Percentiles rank a stretch among this genome's conserved stretches.
These are phyloP conservation scores for Saccharomycopsis guyanensis DNA, from an alignment of 805 yeast species.

Conservation along the genomic window DNA sequence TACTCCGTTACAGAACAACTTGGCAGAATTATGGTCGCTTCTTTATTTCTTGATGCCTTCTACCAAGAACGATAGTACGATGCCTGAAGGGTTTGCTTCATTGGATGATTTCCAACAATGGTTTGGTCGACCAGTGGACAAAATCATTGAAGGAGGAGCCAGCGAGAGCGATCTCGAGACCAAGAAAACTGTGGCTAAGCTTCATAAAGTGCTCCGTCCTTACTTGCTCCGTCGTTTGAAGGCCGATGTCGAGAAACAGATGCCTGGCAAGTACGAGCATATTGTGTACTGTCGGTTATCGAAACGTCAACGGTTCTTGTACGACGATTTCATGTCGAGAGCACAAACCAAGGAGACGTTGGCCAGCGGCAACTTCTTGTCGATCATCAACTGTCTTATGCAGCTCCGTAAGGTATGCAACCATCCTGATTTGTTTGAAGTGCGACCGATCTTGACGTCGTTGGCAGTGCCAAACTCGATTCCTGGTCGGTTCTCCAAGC, in stretches of 20 bases:
- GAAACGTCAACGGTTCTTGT: slow-evolving; percentile 82
- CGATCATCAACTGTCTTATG: slow-evolving; percentile 96
- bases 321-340: slow-evolving; percentile 95
- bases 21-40: slow-evolving; percentile 94
- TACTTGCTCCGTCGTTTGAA: slow-evolving; percentile 85
- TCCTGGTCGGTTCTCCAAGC: slow-evolving; percentile 26
- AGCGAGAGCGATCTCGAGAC: slow-evolving; percentile 74
- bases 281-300: slow-evolving; percentile 86
- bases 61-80: slow-evolving; percentile 55
- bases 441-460: slow-evolving; percentile 88
- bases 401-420: slow-evolving; percentile 85
- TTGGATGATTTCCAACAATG: slow-evolving; percentile 94
- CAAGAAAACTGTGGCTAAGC: slow-evolving; percentile 70
- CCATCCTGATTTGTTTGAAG: slow-evolving; percentile 94
- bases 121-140: slow-evolving; percentile 98
- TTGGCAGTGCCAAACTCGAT: slow-evolving; percentile 68
- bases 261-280: slow-evolving; percentile 98
- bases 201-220: slow-evolving; percentile 92
- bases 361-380: slow-evolving; percentile 88
- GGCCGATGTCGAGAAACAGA: slow-evolving; percentile 95
- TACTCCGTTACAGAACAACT: slow-evolving; percentile 92
- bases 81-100: slow-evolving; percentile 96
- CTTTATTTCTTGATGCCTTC: slow-evolving; percentile 95
- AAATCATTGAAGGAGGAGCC: slow-evolving; percentile 64
- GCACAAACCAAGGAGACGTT: slow-evolving; percentile 92